Base-by-base conservation (phyloP, 441 rosid genomes). In the Arabidopsis lyrata region DNA sequence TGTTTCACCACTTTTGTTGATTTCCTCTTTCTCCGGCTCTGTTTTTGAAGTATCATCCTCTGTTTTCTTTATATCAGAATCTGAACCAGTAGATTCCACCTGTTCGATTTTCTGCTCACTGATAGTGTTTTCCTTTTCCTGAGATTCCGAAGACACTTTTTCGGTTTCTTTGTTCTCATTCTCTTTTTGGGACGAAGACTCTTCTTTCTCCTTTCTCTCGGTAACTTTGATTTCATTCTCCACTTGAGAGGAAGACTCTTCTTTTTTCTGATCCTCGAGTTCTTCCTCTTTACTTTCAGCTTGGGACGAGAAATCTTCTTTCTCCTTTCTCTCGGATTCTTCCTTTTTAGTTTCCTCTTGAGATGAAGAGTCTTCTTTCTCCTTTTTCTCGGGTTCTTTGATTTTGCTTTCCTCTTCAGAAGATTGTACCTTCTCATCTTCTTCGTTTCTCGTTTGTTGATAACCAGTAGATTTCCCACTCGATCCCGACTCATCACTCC, bases 71-170 rank as follows among this genome's bases (percentile, higher is more conserved):
- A n/a, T n/a, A n/a, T n/a, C n/a, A n/a, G n/a, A n/a, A n/a, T n/a
- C n/a, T n/a, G n/a, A n/a, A n/a, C n/a, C 22, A 15, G 50, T 72
- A 79, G 89, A 78, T 63, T 65, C 81, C 44, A 38, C 82, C 63
- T 75, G 82, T 68, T 85, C 89, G 63, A 38, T 63, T 22, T 82
- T 84, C 53, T 82, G 78, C 50, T 70, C 82, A 20, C 31, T 79
- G 57, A 80, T 78, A n/a, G 68, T 42, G 52, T 77, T 82, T 58
- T 73, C 85, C 52, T 73, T 78, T 49, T 58, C 66, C 55, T 70
- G 62, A 48, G 76, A 31, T 5, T 79, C 77, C 44, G 68, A 72
- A 7, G 80, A 62, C 47, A 53, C 75, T 32, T 69, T 75, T 35
- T 62, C 60, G 2, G 70, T 20, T 38, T 63, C 75, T 48, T 63